Conservation (phyloP, 441 rosid genomes). For the Erodium texanum region DNA sequence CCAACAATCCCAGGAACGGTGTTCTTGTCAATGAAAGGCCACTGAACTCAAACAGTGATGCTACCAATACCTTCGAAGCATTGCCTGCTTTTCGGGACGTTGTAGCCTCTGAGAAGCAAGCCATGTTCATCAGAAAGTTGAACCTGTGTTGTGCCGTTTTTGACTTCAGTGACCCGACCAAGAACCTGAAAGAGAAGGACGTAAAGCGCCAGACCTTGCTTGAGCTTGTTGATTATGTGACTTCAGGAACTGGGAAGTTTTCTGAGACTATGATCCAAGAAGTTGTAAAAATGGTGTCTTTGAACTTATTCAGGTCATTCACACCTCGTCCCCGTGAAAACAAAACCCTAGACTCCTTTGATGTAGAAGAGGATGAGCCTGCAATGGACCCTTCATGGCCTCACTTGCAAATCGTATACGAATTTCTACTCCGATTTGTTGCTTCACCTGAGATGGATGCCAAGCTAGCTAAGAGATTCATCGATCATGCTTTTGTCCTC, state of each 20-base stretch:
- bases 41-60: no score
- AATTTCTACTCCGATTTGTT: slow-evolving; percentile 50
- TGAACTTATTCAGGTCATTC: slow-evolving; percentile 48
- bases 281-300: slow-evolving; percentile 48
- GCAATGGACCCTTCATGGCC: slow-evolving; percentile 70
- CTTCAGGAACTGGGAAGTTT: slow-evolving; percentile 59
- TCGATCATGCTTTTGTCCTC: slow-evolving; percentile 61
- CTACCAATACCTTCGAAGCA: no score
- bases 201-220: slow-evolving; percentile 63
- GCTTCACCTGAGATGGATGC: slow-evolving; percentile 72
- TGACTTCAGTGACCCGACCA: slow-evolving; percentile 59
- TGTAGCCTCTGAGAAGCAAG: slow-evolving; percentile 62
- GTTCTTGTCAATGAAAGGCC: no score
- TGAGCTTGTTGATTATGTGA: slow-evolving; percentile 68
- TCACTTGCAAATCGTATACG: slow-evolving; percentile 73
- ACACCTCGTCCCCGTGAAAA: slow-evolving; percentile 54
- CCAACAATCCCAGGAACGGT: no score
- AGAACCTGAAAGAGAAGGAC: slow-evolving; percentile 65
- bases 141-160: slow-evolving; percentile 47
- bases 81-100: slow-evolving; percentile 71
- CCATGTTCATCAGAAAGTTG: slow-evolving; percentile 47
- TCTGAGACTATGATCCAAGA: slow-evolving; percentile 47
- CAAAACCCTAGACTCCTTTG: slow-evolving; percentile 49
- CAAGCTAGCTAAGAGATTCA: slow-evolving; percentile 51
- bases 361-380: slow-evolving; percentile 63